Conservation (phyloP, 345 rosid genomes). For the Brassica juncea region DNA sequence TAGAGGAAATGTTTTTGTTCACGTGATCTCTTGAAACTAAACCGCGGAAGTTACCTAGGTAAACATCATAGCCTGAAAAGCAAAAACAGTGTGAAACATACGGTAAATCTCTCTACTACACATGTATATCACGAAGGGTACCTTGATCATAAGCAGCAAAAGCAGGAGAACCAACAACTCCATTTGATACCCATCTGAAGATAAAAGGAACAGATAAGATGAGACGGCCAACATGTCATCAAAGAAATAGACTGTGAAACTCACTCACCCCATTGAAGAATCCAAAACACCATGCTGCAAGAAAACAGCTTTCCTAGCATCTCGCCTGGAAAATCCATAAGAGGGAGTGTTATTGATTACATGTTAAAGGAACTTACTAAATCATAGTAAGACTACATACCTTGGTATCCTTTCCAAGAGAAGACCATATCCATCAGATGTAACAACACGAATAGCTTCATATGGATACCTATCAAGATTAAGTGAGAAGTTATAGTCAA, state of each 20-base stretch:
- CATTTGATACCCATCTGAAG: constrained; percentile 92
- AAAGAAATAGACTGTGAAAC: constrained; percentile 22
- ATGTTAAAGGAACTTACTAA: neutral
- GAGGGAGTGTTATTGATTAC: constrained; percentile 4
- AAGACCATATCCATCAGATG: constrained; percentile 94
- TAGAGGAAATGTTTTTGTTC: constrained; percentile 74
- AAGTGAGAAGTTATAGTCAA: too few relatives aligned
- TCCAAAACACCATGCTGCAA: constrained; percentile 91
- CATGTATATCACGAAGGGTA: constrained; percentile 18
- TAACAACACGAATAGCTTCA: constrained; percentile 86
- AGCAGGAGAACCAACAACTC: constrained; percentile 96
- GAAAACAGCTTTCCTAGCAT: constrained; percentile 83
- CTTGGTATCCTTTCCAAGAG: constrained; percentile 95
- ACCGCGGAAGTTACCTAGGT: constrained; percentile 89
- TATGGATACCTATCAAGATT: constrained; percentile 59
- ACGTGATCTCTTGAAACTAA: constrained; percentile 90
- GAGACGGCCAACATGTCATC: neutral
- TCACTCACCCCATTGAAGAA: constrained; percentile 96
- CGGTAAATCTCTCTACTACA: neutral
- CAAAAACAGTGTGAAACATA: neutral
- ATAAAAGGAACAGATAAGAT: neutral
- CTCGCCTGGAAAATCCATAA: constrained; percentile 57
- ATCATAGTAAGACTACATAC: constrained; percentile 31
- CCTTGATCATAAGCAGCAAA: constrained; percentile 98
- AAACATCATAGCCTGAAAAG: constrained; percentile 82